A percentile compares a stretch with the other conserved stretches of the same genome.
Conservation (phyloP, 2,329 filamentous ascomycete species). For the Ascochyta fabae region DNA sequence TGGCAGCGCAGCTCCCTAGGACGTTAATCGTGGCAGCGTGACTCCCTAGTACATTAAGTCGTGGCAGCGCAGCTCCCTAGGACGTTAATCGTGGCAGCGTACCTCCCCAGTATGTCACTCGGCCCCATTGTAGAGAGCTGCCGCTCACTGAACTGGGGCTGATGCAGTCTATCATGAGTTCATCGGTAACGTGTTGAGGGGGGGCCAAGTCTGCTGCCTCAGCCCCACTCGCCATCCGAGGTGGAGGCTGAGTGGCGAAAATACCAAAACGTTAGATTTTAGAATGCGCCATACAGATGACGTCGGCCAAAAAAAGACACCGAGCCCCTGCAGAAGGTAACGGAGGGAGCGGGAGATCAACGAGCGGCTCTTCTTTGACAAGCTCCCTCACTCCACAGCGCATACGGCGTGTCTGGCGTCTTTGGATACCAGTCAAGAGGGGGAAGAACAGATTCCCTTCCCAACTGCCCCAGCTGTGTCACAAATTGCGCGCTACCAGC, state of each 20-base stretch:
- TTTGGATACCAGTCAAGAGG: constrained; percentile 2
- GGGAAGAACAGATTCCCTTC: background rate
- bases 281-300: background rate
- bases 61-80: too few species aligned
- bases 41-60: too few species aligned
- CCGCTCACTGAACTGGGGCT: background rate
- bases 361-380: background rate
- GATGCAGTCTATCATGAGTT: background rate
- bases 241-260: background rate
- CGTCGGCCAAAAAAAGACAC: background rate
- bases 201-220: background rate
- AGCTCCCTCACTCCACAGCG: background rate
- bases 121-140: background rate
- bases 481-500: background rate
- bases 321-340: background rate
- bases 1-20: too few species aligned
- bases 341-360: constrained; percentile 5
- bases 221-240: background rate
- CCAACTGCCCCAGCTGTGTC: background rate
- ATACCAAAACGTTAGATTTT: background rate
- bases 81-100: too few species aligned
- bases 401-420: constrained; percentile 3
- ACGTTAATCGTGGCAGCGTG: too few species aligned
- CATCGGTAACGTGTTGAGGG: background rate
- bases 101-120: too few species aligned